Base-by-base conservation (phyloP, 164 flowering plant genomes). In the Sedum album region DNA sequence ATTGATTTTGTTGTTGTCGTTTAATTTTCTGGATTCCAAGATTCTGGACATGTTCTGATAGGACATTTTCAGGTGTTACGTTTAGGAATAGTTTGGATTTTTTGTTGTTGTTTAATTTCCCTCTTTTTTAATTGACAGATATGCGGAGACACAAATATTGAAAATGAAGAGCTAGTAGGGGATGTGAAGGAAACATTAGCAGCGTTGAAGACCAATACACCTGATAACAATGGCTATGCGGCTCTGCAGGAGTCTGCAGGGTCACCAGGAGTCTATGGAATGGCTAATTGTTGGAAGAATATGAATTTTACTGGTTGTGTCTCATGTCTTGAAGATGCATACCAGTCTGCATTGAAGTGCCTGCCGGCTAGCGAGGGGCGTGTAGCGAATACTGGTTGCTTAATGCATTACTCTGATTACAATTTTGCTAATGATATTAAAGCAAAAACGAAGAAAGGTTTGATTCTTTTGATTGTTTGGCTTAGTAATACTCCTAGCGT, bases 241-340 rank as follows among this genome's bases (percentile, higher is more conserved):
- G n/a, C 42, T 11, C 15, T 30, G 11, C 55, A 46, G 5, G 23
- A 64, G 31, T 18, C 38, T 6, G 1, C 5, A 51, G 26, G 18
- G 0, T 17, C 11, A 35, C 38, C 38, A 13, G 68, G 18, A 26
- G 53, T 28, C 1, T 70, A 68, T 31, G 81, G 68, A 0, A 33
- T 73, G 75, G 81, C 77, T 13, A 66, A 8, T 62, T 81, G 84
- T 73, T 78, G 74, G 81, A 67, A 41, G 31, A 69, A 67, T 14
- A 2, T 81, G 72, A 66, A 68, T 51, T 0, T 0, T 0, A 20
- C 42, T 0, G 1, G 5, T 9, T 81, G 81, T 46, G 6, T 51
- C 0, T 14, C 17, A 1, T 81, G 84, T 68, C 63, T 81, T 31
- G 18, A 10, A 0, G 26, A 46, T 25, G 84, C 81, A 2, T 70